These are phyloP conservation scores for Epicoccum sorghinum DNA, from an alignment of 2,329 filamentous ascomycete species.

Conservation along the genomic window DNA sequence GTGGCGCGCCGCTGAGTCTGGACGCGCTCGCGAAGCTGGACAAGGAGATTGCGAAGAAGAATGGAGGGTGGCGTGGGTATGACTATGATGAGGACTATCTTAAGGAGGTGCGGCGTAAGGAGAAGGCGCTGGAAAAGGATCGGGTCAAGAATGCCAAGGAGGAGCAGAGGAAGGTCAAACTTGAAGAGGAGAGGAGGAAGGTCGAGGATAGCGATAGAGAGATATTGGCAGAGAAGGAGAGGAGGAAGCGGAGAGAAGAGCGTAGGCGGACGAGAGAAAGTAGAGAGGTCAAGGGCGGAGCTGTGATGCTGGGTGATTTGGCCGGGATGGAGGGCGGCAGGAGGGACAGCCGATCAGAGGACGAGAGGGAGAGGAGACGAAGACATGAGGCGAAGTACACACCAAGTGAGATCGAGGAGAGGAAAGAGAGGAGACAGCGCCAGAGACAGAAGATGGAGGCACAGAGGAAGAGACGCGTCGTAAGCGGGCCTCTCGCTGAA, in stretches of 20 bases:
- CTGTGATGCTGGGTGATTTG: slow-evolving; percentile 7
- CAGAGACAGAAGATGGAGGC: slow-evolving; percentile 39
- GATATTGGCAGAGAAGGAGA: slow-evolving; percentile 29
- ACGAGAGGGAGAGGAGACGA: slow-evolving; percentile 35
- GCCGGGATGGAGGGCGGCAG: slow-evolving; percentile 32
- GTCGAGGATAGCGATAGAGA: slow-evolving; percentile 28
- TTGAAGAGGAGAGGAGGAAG: slow-evolving; percentile 44
- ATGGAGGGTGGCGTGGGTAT: slow-evolving; percentile 49
- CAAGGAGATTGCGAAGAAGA: slow-evolving; percentile 63
- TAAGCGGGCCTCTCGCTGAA: slow-evolving; percentile 56
- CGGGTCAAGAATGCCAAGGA: slow-evolving; percentile 42
- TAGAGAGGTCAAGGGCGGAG: slow-evolving; percentile 29
- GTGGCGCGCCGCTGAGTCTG: slow-evolving; percentile 51
- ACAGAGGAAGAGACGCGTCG: slow-evolving; percentile 49
- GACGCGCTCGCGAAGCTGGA: slow-evolving; percentile 72
- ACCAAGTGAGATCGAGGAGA: slow-evolving; percentile 47
- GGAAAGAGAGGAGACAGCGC: slow-evolving; percentile 50
- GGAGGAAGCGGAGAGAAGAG: slow-evolving; percentile 25
- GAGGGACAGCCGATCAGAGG: slow-evolving; percentile 36
- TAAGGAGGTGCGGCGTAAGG: slow-evolving; percentile 45
- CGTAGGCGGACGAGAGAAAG: slow-evolving; percentile 24
- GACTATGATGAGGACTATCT: slow-evolving; percentile 50
- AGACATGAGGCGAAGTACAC: slow-evolving; percentile 39
- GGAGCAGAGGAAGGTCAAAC: slow-evolving; percentile 30
- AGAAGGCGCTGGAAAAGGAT: slow-evolving; percentile 43